phyloP scores from a whole-genome alignment of 1,284 basidiomycete genomes.

The Pyrrhoderma noxium region DNA sequence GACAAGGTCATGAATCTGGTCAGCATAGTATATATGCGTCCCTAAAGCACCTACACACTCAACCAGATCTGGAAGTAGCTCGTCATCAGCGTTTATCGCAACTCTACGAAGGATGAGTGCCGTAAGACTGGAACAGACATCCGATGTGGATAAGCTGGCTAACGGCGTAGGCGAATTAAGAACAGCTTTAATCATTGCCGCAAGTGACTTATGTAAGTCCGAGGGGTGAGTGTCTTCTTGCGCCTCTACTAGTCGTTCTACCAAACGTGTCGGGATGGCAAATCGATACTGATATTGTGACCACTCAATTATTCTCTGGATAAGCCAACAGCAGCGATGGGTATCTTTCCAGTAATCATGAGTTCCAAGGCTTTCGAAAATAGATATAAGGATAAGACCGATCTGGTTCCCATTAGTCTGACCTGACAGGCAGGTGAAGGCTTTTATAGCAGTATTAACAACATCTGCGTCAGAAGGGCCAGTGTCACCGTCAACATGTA shows the following conservation, averaged over 20 bases:
- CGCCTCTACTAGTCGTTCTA: conserved; percentile 71
- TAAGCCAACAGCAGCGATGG: conserved; percentile 79
- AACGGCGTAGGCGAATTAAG: conserved; percentile 79
- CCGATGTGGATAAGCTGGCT: conserved; percentile 87
- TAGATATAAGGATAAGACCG: conserved; percentile 62
- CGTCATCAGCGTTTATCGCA: conserved; percentile 57
- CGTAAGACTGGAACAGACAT: conserved; percentile 75
- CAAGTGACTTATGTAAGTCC: conserved; percentile 60
- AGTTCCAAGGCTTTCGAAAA: conserved; percentile 59
- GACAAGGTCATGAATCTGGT: conserved; percentile 92
- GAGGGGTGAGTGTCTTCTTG: conserved; percentile 51
- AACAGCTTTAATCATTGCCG: conserved; percentile 78
- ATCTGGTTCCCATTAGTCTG: conserved; percentile 79
- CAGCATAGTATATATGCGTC: conserved; percentile 90
- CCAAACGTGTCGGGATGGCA: conserved; percentile 77
- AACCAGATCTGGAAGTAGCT: conserved; percentile 65
- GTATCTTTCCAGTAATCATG: conserved; percentile 64
- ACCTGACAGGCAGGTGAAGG: conserved; percentile 65
- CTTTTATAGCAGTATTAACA: conserved; percentile 64
- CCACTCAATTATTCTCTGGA: conserved; percentile 72
- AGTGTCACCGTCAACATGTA: conserved; percentile 82
- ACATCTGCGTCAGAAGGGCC: conserved; percentile 76
- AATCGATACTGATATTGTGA: conserved; percentile 90
- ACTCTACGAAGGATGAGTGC: conserved; percentile 69
- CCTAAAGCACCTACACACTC: conserved; percentile 80